Base-by-base conservation (phyloP, 1,284 basidiomycete genomes). In the Fistulinella staudtii region DNA sequence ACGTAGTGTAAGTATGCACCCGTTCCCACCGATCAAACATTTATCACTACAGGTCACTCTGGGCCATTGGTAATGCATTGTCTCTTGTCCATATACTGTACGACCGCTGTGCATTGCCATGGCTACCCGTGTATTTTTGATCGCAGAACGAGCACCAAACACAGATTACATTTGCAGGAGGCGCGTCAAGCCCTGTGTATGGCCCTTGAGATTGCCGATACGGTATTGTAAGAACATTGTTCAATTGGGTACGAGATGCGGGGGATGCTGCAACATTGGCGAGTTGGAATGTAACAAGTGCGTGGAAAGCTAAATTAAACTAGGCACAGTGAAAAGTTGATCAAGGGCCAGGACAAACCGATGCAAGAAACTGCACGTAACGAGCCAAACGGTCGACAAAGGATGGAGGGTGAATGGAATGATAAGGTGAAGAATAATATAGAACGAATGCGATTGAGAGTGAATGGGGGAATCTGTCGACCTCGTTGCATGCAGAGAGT, bases 341-440 rank as follows among this genome's bases (percentile, higher is more conserved):
- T 54, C 57, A 52, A 50, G 46, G 53, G 49, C 42, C 36, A 37
- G 25, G 50, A 54, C 60, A 58, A 65, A 61, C 58, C 62, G 51
- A 53, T 43, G 59, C 60, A 65, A 67, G 28, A 68, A 73, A 39
- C 41, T 61, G 62, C 43, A 53, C 60, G 64, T 49, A 56, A 64
- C 64, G 61, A 51, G 54, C 60, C 61, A 60, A 57, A 54, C 55
- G 59, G 58, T 63, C 65, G 63, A 70, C 62, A 58, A 60, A 53
- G 55, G 46, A 35, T 43, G 51, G 41, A 53, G 49, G 48, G 53
- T 56, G 42, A 48, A 57, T 49, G 53, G 52, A 62, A 65, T 65
- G 69, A 82, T 82, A n/a, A 84, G 76, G 70, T 82, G 79, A 82
- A 77, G 74, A 83, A 86, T 85, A 85, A 86, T 75, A 76, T 79